A percentile compares a stretch with the other conserved stretches of the same genome.
phyloP scores from a whole-genome alignment of 257 asterid species.

The Leonotis leonurus region DNA sequence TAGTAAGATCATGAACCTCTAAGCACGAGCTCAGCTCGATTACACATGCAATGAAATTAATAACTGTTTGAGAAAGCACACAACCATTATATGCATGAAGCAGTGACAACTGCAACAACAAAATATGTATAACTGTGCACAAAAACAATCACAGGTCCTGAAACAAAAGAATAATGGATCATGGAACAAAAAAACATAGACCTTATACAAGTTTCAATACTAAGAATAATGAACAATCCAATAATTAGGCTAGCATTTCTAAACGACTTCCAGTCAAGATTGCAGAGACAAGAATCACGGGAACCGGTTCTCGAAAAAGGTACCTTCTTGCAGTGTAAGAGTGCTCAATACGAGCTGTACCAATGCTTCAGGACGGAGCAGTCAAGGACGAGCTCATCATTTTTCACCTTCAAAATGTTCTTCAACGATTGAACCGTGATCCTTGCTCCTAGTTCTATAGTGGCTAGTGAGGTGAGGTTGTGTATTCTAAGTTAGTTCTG shows the following conservation, averaged over 20 bases:
- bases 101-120: not conserved
- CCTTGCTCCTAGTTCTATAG: constrained; percentile 14
- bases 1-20: no score
- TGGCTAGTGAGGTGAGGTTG: not conserved
- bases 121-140: constrained; percentile 11
- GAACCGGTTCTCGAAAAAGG: not conserved
- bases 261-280: constrained; percentile 17
- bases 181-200: not conserved
- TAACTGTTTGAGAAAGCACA: not conserved
- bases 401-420: not conserved
- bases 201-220: constrained; percentile 17
- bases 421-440: constrained; percentile 3
- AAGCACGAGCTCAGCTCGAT: no score
- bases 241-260: constrained; percentile 22
- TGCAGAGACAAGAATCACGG: constrained; percentile 18
- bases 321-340: not conserved
- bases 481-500: constrained; percentile 29
- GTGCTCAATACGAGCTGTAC: not conserved
- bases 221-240: constrained; percentile 18
- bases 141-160: constrained; percentile 8
- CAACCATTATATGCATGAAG: not conserved
- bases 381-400: not conserved
- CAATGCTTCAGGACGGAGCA: not conserved
- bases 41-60: no score
- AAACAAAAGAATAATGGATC: constrained; percentile 19